phyloP scores from a whole-genome alignment of 345 rosid genomes.

The Erysimum cheiranthoides region DNA sequence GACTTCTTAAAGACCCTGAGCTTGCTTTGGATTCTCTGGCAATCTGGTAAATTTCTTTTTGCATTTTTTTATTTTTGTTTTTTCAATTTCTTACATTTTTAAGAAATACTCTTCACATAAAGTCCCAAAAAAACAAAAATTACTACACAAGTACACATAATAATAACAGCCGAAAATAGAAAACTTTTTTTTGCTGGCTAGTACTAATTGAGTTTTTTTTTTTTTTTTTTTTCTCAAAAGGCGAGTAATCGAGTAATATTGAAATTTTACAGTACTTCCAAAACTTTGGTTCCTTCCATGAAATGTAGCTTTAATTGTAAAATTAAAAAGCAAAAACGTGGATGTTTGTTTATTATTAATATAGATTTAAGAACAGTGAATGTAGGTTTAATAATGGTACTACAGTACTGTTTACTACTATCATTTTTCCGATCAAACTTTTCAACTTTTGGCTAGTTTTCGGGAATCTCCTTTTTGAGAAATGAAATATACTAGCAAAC shows the following conservation, averaged over 20 bases:
- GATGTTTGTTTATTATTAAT: not conserved
- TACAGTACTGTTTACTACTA: not conserved
- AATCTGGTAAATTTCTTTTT: constrained; percentile 47
- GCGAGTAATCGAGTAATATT: not conserved
- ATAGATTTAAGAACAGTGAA: constrained; percentile 9
- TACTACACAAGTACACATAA: not conserved
- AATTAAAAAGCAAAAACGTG: not conserved
- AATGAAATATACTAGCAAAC: not conserved
- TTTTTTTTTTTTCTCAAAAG: no score
- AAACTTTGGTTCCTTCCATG: not conserved
- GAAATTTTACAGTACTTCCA: constrained; percentile 1
- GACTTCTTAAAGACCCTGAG: constrained; percentile 64
- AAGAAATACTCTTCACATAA: not conserved
- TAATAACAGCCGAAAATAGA: not conserved
- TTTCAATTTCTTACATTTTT: not conserved
- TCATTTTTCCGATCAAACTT: constrained; percentile 12
- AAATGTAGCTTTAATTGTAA: not conserved
- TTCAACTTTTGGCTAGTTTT: constrained; percentile 17
- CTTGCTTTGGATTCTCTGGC: constrained; percentile 65
- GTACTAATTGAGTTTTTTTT: no score
- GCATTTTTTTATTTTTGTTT: not conserved
- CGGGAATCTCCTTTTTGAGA: not conserved
- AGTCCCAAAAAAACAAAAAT: not conserved
- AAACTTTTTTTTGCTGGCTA: not conserved
- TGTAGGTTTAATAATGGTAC: not conserved